These are phyloP conservation scores for Hypoxylon sp. DNA, from an alignment of 2,329 filamentous ascomycete genomes.

Conservation along the genomic window DNA sequence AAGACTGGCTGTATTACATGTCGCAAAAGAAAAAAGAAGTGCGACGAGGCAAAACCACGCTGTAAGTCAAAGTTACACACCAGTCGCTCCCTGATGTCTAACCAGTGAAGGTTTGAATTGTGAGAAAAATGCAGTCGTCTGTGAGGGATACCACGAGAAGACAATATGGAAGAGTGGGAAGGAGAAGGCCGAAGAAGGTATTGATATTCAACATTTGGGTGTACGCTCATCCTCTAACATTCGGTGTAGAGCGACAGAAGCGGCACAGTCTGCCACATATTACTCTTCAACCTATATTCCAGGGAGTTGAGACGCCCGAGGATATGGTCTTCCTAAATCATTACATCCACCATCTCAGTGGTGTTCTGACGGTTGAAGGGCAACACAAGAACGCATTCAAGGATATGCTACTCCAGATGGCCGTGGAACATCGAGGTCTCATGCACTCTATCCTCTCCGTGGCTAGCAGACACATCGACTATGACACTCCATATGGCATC, in stretches of 20 bases:
- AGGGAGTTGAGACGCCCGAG: conserved; percentile 83
- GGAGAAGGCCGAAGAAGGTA: conserved; percentile 79
- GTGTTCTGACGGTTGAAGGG: conserved; percentile 84
- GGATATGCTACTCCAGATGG: conserved; percentile 85
- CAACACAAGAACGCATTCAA: conserved; percentile 88
- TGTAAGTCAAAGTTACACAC: conserved; percentile 62
- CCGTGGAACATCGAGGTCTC: conserved; percentile 80
- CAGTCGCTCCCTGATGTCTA: conserved; percentile 45
- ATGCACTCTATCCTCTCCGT: conserved; percentile 93
- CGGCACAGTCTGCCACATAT: conserved; percentile 65
- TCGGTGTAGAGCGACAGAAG: conserved; percentile 61
- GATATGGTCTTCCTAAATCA: conserved; percentile 87
- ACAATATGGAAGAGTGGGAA: conserved; percentile 89
- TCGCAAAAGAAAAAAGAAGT: conserved; percentile 78
- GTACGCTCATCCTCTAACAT: conserved; percentile 42
- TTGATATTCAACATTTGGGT: conserved; percentile 24
- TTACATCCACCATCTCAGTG: conserved; percentile 83
- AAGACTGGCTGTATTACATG: conserved; percentile 78
- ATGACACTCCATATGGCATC: conserved; percentile 67
- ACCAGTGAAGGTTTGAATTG: conserved; percentile 79
- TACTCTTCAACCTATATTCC: conserved; percentile 76
- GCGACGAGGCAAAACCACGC: conserved; percentile 75
- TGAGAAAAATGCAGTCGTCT: conserved; percentile 92
- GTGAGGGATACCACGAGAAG: conserved; percentile 89
- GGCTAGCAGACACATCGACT: conserved; percentile 81